Evolutionary conservation across 2,329 filamentous ascomycete species (phyloP).

Genomic region (Aspergillus thermomutatus): DNA sequence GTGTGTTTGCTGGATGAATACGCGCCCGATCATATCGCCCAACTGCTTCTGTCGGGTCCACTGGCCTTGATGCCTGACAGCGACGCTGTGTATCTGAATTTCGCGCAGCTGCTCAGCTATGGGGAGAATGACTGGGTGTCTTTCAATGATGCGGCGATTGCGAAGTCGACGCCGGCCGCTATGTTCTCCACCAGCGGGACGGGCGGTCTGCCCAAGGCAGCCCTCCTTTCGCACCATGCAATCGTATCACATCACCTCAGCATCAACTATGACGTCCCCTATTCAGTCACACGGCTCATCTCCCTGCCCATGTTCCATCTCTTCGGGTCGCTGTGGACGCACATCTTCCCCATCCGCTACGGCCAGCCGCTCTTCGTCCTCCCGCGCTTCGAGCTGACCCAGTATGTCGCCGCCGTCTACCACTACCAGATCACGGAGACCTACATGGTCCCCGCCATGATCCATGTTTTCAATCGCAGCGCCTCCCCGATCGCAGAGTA

Average conservation of each 20-base stretch:
- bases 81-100: slow-evolving; percentile 19
- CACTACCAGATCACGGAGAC: slow-evolving; percentile 48
- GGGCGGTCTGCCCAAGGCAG: slow-evolving; percentile 59
- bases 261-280: slow-evolving; percentile 42
- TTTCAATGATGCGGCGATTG: slow-evolving; percentile 41
- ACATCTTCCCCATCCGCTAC: slow-evolving; percentile 46
- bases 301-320: slow-evolving; percentile 54
- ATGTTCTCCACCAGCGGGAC: slow-evolving; percentile 57
- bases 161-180: slow-evolving; percentile 49
- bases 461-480: slow-evolving; percentile 35
- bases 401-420: slow-evolving; percentile 39
- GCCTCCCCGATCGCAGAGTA: slow-evolving; percentile 21
- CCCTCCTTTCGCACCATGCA: slow-evolving; percentile 57
- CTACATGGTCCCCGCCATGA: slow-evolving; percentile 47
- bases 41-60: slow-evolving; percentile 26
- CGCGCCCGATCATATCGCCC: slow-evolving; percentile 27
- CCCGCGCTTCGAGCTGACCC: slow-evolving; percentile 42
- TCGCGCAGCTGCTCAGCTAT: slow-evolving; percentile 40
- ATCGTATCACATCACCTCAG: slow-evolving; percentile 50
- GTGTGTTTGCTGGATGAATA: slow-evolving; percentile 37
- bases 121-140: slow-evolving; percentile 48
- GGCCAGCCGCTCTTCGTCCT: slow-evolving; percentile 49
- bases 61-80: slow-evolving; percentile 14
- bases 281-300: slow-evolving; percentile 43
- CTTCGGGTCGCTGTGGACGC: slow-evolving; percentile 47